Evolutionary conservation across 768 basidiomycete genomes (phyloP), one percentile per base, ranked within the genome.

Genomic region (Tephrocybe sp.): DNA sequence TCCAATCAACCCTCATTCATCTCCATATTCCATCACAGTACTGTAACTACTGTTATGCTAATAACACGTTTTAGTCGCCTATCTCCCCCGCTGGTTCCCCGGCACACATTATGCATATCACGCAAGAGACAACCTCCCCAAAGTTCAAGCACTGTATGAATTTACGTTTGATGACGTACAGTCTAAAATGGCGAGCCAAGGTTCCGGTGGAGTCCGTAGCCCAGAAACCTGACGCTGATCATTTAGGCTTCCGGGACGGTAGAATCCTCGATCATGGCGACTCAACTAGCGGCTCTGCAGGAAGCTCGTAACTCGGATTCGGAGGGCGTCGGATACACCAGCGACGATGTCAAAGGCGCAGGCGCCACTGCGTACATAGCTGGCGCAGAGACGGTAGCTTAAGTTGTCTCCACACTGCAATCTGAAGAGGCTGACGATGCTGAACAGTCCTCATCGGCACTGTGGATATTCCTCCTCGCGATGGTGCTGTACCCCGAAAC

Each of bases 401-500:
- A 36, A 23, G 51, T n/a, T n/a, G n/a, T n/a, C n/a, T n/a, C n/a
- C n/a, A n/a, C n/a, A n/a, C n/a, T n/a, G n/a, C n/a, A n/a, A n/a
- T n/a, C n/a, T n/a, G n/a, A n/a, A n/a, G n/a, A n/a, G n/a, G n/a
- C n/a, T n/a, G n/a, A n/a, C n/a, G n/a, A n/a, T n/a, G n/a, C n/a
- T n/a, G n/a, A 36, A 15, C 17, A 58, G 62, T 47, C 61, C 2
- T 7, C 49, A 15, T 56, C 59, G 8, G 46, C 50, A 1, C 41
- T 58, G n/a, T 42, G 40, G n/a, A 45, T 56, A 3, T 69, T 71
- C 50, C 24, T 71, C 15, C 51, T 68, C 3, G 65, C 63, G 14
- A 65, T 71, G 66, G 56, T 60, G 5, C 52, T 65, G 9, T 51
- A 69, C 42, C 70, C 69, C 0, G 55, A 64, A 2, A 53, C 53